Conservation (phyloP, 129 eudicot genomes). For the Lactuca sativa region DNA sequence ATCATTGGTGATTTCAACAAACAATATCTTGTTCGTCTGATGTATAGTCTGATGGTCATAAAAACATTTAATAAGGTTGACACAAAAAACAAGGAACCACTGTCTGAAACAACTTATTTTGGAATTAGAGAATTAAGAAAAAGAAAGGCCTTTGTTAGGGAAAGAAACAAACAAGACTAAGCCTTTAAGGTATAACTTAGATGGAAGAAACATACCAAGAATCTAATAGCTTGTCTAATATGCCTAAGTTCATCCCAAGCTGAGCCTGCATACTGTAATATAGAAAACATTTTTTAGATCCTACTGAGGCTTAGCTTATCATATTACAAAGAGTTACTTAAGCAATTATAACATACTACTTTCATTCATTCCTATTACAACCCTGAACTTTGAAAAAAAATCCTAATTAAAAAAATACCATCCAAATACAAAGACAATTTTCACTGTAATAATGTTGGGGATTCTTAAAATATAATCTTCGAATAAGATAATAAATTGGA, state of each 20-base stretch:
- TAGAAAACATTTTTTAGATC: constrained; percentile 3
- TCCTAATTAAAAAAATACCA: too few species aligned
- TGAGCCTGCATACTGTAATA: constrained; percentile 82
- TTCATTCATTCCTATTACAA: too few species aligned
- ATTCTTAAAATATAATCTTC: too few species aligned
- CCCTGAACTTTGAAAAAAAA: too few species aligned
- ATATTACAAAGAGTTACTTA: background rate
- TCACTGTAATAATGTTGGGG: too few species aligned
- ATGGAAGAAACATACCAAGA: constrained; percentile 57
- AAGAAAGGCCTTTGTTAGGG: too few species aligned
- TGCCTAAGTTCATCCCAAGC: constrained; percentile 98
- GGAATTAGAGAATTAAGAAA: background rate
- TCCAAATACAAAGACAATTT: too few species aligned
- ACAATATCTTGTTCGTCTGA: constrained; percentile 62
- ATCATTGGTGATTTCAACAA: constrained; percentile 79
- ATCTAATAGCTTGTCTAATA: constrained; percentile 93
- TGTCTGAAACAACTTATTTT: background rate
- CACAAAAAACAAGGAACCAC: too few species aligned
- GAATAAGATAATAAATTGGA: too few species aligned
- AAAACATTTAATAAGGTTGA: background rate
- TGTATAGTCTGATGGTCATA: constrained; percentile 67
- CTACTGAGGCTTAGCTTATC: too few species aligned
- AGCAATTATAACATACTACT: background rate
- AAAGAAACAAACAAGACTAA: too few species aligned
- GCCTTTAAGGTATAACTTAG: background rate